Evolutionary conservation across 2,329 filamentous ascomycete species (phyloP), one percentile per base, ranked within the genome.

Genomic region (Fusarium miscanthi): DNA sequence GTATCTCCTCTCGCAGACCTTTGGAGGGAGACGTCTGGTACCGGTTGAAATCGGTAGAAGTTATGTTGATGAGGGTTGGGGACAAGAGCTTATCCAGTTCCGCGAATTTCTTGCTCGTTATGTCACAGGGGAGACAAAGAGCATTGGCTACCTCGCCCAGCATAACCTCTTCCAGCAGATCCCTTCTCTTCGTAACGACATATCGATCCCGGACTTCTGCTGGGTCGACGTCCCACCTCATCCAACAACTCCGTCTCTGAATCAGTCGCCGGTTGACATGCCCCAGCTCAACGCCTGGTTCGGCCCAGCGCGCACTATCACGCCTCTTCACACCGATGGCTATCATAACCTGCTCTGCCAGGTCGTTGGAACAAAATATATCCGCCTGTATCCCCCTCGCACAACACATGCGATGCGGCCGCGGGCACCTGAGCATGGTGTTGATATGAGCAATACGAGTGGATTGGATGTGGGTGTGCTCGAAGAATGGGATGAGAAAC

Each of bases 361-460:
- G 81, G 93, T 97, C 1, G 93, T 97, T 0, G 96, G 96, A 0
- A 86, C 89, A 63, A 99, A 99, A 82, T 98, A 98, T 80, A 84
- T 98, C n/a, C 88, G 96, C 3, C 85, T 98, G 4, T 98, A 98
- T 80, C 86, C 91, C 2, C 95, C 95, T 0, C 80, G 81, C 21
- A 86, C 91, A 48, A 90, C 88, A 8, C 74, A 79, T 5, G 83
- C 80, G 7, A 82, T 97, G 78, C 87, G 90, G 60, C 90, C 93
- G 0, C 84, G 89, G 33, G 87, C 88, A 1, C 80, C 85, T 3
- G 91, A 93, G 71, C 87, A 87, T 31, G 93, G 93, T 1, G 90
- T 98, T 27, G 92, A 97, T 80, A 98, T 98, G 95, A 91, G 90
- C 25, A 99, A 99, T 79, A 98, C 95, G 3, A 97, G 94, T 58